phyloP scores from a whole-genome alignment of 2,329 filamentous ascomycete genomes.

The Xylaria sp. region DNA sequence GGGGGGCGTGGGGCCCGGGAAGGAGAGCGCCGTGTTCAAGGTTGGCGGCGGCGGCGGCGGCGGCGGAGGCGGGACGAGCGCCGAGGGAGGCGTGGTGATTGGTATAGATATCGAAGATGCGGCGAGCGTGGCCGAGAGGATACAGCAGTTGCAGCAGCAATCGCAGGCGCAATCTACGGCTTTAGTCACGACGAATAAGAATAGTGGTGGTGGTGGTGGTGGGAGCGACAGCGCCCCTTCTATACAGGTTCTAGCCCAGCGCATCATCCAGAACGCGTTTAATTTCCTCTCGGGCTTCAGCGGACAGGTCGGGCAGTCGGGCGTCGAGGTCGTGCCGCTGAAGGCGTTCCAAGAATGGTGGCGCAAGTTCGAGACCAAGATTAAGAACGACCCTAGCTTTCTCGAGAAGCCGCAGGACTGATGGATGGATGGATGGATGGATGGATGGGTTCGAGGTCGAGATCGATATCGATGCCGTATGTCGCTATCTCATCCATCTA shows the following conservation, averaged over 20 bases:
- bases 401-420: slow-evolving; percentile 75
- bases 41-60: slow-evolving; percentile 56
- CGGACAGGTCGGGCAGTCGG: slow-evolving; percentile 67
- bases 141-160: slow-evolving; percentile 40
- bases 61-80: slow-evolving; percentile 38
- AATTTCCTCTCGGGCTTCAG: slow-evolving; percentile 94
- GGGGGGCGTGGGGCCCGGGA: slow-evolving; percentile 88
- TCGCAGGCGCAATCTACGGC: slow-evolving; percentile 25
- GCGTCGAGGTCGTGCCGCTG: slow-evolving; percentile 89
- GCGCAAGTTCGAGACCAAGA: slow-evolving; percentile 90
- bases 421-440: slow-evolving; percentile 44
- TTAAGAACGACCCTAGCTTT: slow-evolving; percentile 88
- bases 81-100: slow-evolving; percentile 68
- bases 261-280: slow-evolving; percentile 96
- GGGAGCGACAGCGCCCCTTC: slow-evolving; percentile 53
- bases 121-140: slow-evolving; percentile 70
- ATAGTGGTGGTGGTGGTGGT: background rate
- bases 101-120: slow-evolving; percentile 86
- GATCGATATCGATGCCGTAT: background rate
- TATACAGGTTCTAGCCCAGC: slow-evolving; percentile 86
- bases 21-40: slow-evolving; percentile 92
- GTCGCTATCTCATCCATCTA: background rate
- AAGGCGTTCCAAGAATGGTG: slow-evolving; percentile 98
- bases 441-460: no score
- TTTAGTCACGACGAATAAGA: slow-evolving; percentile 7